Percentiles rank a stretch among this genome's conserved stretches.
These are phyloP conservation scores for Nematocida sp. DNA, from an alignment of 371 early-diverging fungal species.

Conservation along the genomic window DNA sequence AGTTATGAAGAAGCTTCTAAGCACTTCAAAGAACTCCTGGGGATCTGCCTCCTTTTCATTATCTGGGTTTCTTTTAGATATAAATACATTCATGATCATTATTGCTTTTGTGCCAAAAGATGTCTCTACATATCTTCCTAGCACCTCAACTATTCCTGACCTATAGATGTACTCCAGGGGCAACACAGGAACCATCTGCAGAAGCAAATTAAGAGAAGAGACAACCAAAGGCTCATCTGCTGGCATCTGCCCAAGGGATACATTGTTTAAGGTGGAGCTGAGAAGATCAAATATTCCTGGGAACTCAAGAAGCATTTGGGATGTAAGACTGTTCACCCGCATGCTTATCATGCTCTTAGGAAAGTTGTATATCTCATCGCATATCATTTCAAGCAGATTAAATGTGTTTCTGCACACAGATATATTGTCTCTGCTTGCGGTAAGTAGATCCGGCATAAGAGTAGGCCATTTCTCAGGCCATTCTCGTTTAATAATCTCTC, in stretches of 20 bases:
- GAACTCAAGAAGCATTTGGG: constrained; percentile 87
- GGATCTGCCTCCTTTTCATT: constrained; percentile 73
- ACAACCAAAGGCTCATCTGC: constrained; percentile 69
- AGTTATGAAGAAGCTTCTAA: constrained; percentile 72
- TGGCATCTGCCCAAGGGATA: constrained; percentile 60
- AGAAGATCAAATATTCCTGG: constrained; percentile 87
- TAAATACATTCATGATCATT: constrained; percentile 69
- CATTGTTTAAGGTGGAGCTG: constrained; percentile 80
- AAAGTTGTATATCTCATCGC: constrained; percentile 95
- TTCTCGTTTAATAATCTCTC: constrained; percentile 92
- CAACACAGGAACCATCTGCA: constrained; percentile 88
- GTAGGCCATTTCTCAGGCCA: constrained; percentile 98
- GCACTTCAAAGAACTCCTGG: constrained; percentile 75
- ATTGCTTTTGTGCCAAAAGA: background rate
- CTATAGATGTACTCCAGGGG: constrained; percentile 90
- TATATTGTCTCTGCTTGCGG: constrained; percentile 76
- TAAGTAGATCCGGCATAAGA: constrained; percentile 94
- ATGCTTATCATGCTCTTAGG: constrained; percentile 89
- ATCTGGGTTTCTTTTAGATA: constrained; percentile 80
- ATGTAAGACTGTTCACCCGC: constrained; percentile 79
- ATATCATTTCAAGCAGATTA: constrained; percentile 78
- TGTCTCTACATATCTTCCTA: constrained; percentile 46
- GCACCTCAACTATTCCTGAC: constrained; percentile 75
- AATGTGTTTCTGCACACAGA: constrained; percentile 95
- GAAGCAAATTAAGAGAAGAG: constrained; percentile 82